A percentile compares a stretch with the other conserved stretches of the same genome.
These are phyloP conservation scores for Boletus sp. DNA, from an alignment of 768 basidiomycete species.

Conservation along the genomic window DNA sequence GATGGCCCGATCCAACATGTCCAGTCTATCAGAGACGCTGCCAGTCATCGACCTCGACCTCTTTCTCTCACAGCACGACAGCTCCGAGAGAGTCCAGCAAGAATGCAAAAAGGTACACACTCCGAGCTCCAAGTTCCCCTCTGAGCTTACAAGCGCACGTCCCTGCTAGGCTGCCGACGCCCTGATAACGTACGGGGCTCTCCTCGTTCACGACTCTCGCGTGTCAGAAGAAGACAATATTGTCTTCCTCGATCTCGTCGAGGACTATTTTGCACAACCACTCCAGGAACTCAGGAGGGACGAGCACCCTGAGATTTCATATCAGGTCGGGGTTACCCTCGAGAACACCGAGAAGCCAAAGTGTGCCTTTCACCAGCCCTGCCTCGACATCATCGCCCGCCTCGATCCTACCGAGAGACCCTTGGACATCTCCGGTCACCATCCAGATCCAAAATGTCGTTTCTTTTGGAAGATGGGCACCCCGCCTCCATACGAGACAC, in stretches of 20 bases:
- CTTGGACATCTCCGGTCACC: constrained; percentile 73
- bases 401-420: constrained; percentile 80
- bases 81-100: constrained; percentile 46
- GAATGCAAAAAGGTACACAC: constrained; percentile 62
- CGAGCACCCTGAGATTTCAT: constrained; percentile 80
- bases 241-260: constrained; percentile 81
- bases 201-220: constrained; percentile 81
- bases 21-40: constrained; percentile 48
- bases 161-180: constrained; percentile 70
- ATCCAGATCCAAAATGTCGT: constrained; percentile 91
- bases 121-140: neutral
- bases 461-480: constrained; percentile 88
- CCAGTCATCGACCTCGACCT: constrained; percentile 78
- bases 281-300: constrained; percentile 61
- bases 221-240: constrained; percentile 80
- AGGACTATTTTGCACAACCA: constrained; percentile 89
- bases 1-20: constrained; percentile 24
- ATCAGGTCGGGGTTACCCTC: constrained; percentile 93
- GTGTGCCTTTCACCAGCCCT: constrained; percentile 80
- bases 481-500: constrained; percentile 70
- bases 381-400: constrained; percentile 70
- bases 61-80: constrained; percentile 47
- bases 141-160: neutral
- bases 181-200: constrained; percentile 79
- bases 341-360: constrained; percentile 94